phyloP scores from a whole-genome alignment of 257 asterid genomes.

The Cruciata laevipes region DNA sequence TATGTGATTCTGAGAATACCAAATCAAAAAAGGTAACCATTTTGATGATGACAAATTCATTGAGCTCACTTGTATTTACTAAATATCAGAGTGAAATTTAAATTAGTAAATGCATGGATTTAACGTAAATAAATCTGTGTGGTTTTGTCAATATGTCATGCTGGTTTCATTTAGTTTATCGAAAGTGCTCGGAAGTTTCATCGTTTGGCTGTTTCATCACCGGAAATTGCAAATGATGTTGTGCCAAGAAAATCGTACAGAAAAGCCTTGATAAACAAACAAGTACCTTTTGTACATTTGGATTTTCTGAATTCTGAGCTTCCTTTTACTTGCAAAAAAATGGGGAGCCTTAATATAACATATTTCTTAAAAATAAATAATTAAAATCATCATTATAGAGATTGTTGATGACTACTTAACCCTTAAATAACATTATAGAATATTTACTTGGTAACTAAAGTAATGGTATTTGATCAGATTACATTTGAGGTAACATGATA shows the following conservation, averaged over 20 bases:
- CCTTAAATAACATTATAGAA: too few species aligned
- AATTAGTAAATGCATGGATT: too few species aligned
- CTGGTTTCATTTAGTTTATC: neutral
- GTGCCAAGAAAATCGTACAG: neutral
- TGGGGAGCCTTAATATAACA: neutral
- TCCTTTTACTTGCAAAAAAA: neutral
- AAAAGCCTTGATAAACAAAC: neutral
- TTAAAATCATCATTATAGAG: too few species aligned
- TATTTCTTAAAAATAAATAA: too few species aligned
- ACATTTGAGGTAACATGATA: too few species aligned
- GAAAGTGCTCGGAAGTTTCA: neutral
- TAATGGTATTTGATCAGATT: too few species aligned
- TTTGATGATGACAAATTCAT: neutral
- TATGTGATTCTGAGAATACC: neutral
- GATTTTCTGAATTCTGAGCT: neutral
- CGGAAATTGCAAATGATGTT: conserved; percentile 2
- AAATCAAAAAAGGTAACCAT: neutral
- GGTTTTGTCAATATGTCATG: neutral
- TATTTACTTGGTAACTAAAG: too few species aligned
- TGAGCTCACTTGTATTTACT: too few species aligned
- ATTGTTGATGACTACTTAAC: too few species aligned
- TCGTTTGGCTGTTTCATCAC: neutral
- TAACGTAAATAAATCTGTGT: neutral
- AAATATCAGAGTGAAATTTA: too few species aligned
- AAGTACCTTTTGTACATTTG: neutral